Evolutionary conservation across 176 grass and related monocot genomes (phyloP).

Genomic region (Echinochloa phyllopogon): DNA sequence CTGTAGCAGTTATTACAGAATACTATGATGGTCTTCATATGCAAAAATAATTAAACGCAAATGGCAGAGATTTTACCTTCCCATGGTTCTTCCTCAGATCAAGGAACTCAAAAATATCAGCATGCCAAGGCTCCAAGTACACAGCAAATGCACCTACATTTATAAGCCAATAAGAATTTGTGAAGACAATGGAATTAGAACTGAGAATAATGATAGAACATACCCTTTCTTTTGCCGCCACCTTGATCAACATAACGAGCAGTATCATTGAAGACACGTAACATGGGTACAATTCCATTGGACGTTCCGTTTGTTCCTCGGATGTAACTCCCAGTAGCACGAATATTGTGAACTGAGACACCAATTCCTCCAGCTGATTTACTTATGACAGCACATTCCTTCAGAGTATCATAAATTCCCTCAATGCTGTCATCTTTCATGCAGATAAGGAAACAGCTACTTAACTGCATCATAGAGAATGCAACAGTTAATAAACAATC

Average conservation of each 20-base stretch:
- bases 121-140: conserved; percentile 98
- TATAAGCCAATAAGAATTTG: conserved; percentile 13
- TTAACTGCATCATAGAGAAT: conserved; percentile 58
- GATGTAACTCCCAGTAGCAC: conserved; percentile 87
- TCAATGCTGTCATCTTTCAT: conserved; percentile 99
- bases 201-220: background rate
- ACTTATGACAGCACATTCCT: conserved; percentile 93
- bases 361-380: conserved; percentile 99
- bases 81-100: conserved; percentile 96
- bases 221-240: conserved; percentile 96
- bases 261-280: conserved; percentile 94
- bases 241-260: conserved; percentile 99
- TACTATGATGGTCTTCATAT: background rate
- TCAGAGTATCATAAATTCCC: conserved; percentile 96
- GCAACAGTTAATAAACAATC: conserved; percentile 17
- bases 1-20: background rate
- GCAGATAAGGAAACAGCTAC: conserved; percentile 95
- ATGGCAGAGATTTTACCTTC: conserved; percentile 60
- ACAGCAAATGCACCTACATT: conserved; percentile 89
- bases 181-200: background rate
- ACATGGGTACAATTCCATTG: conserved; percentile 96
- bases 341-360: conserved; percentile 88
- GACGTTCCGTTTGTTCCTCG: conserved; percentile 91
- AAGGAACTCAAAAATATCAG: conserved; percentile 96
- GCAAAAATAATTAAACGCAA: background rate